Conservation (phyloP, 495 filamentous ascomycete genomes). For the Trichocladium uniseriatum region DNA sequence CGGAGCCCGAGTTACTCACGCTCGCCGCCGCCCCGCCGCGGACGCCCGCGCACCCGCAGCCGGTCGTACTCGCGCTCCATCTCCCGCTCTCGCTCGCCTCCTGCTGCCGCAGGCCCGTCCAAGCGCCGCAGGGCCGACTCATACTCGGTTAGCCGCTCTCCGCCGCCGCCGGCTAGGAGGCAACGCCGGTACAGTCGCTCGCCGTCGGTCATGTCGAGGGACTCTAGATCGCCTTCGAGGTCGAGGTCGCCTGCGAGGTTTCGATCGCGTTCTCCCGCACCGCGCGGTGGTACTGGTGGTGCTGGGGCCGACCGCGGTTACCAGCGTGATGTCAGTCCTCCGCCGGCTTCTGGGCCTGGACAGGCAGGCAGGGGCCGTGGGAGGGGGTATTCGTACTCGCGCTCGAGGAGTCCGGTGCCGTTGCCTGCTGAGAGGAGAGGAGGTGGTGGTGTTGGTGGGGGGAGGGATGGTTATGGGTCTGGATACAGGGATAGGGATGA, state of each 20-base stretch:
- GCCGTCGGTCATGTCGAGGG: slow-evolving; percentile 1
- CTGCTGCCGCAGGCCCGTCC: not conserved
- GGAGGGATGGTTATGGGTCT: too few relatives aligned
- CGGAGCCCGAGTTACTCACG: slow-evolving; percentile 8
- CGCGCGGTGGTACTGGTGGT: too few relatives aligned
- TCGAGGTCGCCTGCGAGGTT: slow-evolving; percentile 2
- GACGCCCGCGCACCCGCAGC: slow-evolving; percentile 9
- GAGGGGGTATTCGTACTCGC: not conserved
- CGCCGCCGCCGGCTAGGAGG: slow-evolving; percentile 8
- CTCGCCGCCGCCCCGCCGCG: slow-evolving; percentile 12
- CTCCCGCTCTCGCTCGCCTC: not conserved
- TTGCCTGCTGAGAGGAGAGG: not conserved
- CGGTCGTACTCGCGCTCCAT: slow-evolving; percentile 13
- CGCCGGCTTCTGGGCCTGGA: not conserved
- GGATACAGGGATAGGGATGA: not conserved
- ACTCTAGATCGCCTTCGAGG: slow-evolving; percentile 5
- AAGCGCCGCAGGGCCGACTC: slow-evolving; percentile 14
- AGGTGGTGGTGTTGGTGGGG: slow-evolving; percentile 3
- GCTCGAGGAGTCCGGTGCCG: slow-evolving; percentile 12
- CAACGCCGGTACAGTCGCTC: slow-evolving; percentile 8
- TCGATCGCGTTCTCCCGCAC: too few relatives aligned
- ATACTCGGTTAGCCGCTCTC: slow-evolving; percentile 11
- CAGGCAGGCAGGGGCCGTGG: not conserved
- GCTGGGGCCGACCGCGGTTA: too few relatives aligned
- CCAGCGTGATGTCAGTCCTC: not conserved